Evolutionary conservation across 495 filamentous ascomycete species (phyloP).

Genomic region (Podospora didyma): DNA sequence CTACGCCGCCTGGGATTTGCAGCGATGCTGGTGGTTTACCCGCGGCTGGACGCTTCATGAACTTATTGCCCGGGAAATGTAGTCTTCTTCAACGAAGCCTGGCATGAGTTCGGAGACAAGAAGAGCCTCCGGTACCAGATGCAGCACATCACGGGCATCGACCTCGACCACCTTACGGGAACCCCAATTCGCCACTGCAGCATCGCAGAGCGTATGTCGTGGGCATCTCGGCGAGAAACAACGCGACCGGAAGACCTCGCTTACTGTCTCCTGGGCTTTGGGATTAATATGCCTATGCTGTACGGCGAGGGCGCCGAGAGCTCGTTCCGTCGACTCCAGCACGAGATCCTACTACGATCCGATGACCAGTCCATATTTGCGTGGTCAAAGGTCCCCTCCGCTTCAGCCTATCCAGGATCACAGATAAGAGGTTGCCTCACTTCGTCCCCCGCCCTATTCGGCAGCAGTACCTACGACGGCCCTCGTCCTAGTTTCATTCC

Average conservation of each 20-base stretch:
- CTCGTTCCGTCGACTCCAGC: neutral
- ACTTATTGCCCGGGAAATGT: neutral
- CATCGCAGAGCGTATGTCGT: neutral
- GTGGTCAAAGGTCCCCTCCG: no score
- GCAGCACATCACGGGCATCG: neutral
- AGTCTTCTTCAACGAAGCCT: neutral
- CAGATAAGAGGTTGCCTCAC: no score
- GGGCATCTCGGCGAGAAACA: neutral
- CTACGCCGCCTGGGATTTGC: neutral
- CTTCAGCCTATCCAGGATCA: no score
- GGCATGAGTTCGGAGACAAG: neutral
- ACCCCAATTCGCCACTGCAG: neutral
- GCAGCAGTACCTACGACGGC: no score
- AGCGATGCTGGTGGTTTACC: neutral
- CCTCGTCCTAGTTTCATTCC: no score
- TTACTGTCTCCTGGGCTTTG: neutral
- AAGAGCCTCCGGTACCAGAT: neutral
- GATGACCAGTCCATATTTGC: neutral
- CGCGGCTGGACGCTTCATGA: slow-evolving; percentile 1
- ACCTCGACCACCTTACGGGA: neutral
- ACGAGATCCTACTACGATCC: neutral
- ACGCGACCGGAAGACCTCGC: neutral
- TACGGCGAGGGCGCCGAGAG: neutral
- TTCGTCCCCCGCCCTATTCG: no score
- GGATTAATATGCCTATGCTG: neutral